Evolutionary conservation across 495 filamentous ascomycete genomes (phyloP).

Genomic region (Podospora pseudopauciseta): DNA sequence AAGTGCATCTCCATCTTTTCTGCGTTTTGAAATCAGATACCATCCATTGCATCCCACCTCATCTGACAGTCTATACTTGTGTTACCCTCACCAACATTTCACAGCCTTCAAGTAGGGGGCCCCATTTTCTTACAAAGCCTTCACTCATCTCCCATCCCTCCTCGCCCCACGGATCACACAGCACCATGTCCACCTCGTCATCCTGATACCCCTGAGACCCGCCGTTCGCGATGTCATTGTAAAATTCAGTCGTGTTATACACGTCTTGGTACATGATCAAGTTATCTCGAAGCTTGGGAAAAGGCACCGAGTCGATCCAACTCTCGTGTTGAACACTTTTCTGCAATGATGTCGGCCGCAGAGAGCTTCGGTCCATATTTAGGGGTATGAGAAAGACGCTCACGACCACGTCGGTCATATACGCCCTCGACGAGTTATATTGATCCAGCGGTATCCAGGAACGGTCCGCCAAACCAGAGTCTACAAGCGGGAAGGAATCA

Average conservation of each 20-base stretch:
- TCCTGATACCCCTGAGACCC: not conserved
- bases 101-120: not conserved
- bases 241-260: constrained; percentile 1
- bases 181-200: not conserved
- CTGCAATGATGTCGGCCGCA: not conserved
- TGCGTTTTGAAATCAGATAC: not conserved
- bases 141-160: not conserved
- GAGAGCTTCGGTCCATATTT: not conserved
- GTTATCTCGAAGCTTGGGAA: not conserved
- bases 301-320: not conserved
- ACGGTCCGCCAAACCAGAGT: not conserved
- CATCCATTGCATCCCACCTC: not conserved
- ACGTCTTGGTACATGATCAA: not conserved
- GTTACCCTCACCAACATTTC: not conserved
- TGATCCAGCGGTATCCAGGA: not conserved
- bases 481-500: not conserved
- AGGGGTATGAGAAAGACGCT: not conserved
- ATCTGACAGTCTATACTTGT: not conserved
- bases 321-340: not conserved
- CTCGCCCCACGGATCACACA: not conserved
- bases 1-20: not conserved
- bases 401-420: not conserved
- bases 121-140: not conserved
- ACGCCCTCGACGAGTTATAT: not conserved
- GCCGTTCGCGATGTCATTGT: not conserved